phyloP scores from a whole-genome alignment of 768 basidiomycete genomes.

The Russula olivacea region DNA sequence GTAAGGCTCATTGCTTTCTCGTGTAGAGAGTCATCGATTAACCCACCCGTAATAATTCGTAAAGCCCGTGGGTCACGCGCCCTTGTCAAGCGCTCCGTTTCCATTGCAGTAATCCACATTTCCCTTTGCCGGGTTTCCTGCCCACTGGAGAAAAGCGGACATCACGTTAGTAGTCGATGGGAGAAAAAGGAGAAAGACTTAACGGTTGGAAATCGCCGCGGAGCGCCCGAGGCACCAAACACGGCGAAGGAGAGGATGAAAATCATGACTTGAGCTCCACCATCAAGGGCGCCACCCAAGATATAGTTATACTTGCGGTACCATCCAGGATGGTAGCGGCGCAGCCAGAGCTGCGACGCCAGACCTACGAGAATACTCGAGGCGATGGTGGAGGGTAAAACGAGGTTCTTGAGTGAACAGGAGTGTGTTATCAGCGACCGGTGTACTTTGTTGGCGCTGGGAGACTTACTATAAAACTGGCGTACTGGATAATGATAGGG shows the following conservation, averaged over 20 bases:
- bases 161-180: neutral
- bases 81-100: slow-evolving; percentile 45
- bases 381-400: slow-evolving; percentile 44
- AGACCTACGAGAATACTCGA: slow-evolving; percentile 47
- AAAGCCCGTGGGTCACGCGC: neutral
- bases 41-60: neutral
- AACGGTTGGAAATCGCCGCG: slow-evolving; percentile 43
- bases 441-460: neutral
- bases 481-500: slow-evolving; percentile 49
- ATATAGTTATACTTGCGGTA: slow-evolving; percentile 64
- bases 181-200: neutral
- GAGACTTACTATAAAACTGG: slow-evolving; percentile 34
- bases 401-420: slow-evolving; percentile 27
- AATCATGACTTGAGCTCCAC: slow-evolving; percentile 60
- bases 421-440: neutral
- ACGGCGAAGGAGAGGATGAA: slow-evolving; percentile 61
- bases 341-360: slow-evolving; percentile 43
- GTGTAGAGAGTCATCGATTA: too few species aligned
- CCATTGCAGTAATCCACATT: slow-evolving; percentile 59
- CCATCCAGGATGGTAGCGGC: slow-evolving; percentile 38
- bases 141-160: slow-evolving; percentile 34
- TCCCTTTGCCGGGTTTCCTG: slow-evolving; percentile 46
- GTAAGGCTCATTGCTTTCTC: too few species aligned
- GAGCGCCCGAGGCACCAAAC: slow-evolving; percentile 50
- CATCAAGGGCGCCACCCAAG: slow-evolving; percentile 59